phyloP scores from a whole-genome alignment of 768 basidiomycete species.

The Lactarius akahatsu region DNA sequence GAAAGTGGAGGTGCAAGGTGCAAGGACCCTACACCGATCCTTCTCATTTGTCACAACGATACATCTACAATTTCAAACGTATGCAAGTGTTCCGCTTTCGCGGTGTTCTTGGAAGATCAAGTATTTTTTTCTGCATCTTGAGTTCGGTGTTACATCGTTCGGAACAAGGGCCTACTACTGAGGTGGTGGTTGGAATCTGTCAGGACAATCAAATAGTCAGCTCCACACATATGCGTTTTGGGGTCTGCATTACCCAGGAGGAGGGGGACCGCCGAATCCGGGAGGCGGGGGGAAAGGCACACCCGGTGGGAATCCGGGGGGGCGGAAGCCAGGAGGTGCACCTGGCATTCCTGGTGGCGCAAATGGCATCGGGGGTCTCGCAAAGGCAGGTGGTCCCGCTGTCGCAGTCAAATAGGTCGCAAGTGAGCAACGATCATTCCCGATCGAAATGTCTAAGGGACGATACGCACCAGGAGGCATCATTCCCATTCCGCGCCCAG shows the following conservation, averaged over 20 bases:
- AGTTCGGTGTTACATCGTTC: constrained; percentile 12
- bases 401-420: constrained; percentile 1
- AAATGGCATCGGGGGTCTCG: constrained; percentile 68
- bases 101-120: constrained; percentile 8
- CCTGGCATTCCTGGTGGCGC: constrained; percentile 79
- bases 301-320: constrained; percentile 80
- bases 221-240: neutral
- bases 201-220: constrained; percentile 4
- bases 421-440: constrained; percentile 27
- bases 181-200: constrained; percentile 51
- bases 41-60: constrained; percentile 15
- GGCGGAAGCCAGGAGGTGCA: constrained; percentile 81
- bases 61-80: constrained; percentile 26
- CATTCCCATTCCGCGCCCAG: constrained; percentile 96
- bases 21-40: neutral
- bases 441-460: constrained; percentile 14
- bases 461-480: constrained; percentile 71
- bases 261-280: constrained; percentile 74
- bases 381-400: constrained; percentile 63
- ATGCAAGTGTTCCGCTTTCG: neutral
- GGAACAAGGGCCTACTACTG: constrained; percentile 35
- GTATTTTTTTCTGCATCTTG: constrained; percentile 6
- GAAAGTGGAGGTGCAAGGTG: neutral
- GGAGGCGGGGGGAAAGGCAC: constrained; percentile 80
- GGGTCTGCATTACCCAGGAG: constrained; percentile 69